phyloP scores from a whole-genome alignment of 1,284 basidiomycete species.

The Rhodotorula sp. region DNA sequence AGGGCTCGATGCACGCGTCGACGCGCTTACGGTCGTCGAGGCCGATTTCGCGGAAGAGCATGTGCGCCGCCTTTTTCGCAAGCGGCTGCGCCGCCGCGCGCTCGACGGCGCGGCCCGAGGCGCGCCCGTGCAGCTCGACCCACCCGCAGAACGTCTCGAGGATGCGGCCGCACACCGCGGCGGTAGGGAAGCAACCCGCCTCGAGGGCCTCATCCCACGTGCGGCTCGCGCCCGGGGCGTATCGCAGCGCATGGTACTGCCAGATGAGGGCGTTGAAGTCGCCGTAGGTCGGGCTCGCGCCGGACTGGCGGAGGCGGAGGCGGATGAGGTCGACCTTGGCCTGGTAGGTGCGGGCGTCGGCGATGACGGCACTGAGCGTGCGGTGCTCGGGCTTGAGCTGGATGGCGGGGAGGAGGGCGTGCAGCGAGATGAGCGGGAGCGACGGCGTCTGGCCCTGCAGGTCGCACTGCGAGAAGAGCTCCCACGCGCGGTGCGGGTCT shows the following conservation, averaged over 20 bases:
- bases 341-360: constrained; percentile 13
- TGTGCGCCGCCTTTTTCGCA: constrained; percentile 1
- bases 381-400: constrained; percentile 8
- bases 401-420: constrained; percentile 31
- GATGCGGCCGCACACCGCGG: not conserved
- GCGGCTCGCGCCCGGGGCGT: constrained; percentile 29
- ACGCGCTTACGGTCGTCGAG: not conserved
- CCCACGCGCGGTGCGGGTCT: constrained; percentile 18
- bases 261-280: constrained; percentile 23
- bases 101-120: constrained; percentile 21
- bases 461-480: constrained; percentile 30
- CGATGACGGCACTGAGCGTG: constrained; percentile 13
- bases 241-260: constrained; percentile 28
- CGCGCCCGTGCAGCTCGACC: constrained; percentile 32
- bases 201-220: constrained; percentile 35
- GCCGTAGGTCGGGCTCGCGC: constrained; percentile 11
- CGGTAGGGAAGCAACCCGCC: constrained; percentile 2
- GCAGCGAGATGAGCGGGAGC: constrained; percentile 27
- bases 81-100: constrained; percentile 28
- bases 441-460: constrained; percentile 15
- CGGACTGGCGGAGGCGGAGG: constrained; percentile 19
- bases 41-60: constrained; percentile 20
- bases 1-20: constrained; percentile 19
- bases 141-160: constrained; percentile 33
- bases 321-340: constrained; percentile 30